Evolutionary conservation across 2,329 filamentous ascomycete species (phyloP).

Genomic region (Coniosporium tulheliwenetii): DNA sequence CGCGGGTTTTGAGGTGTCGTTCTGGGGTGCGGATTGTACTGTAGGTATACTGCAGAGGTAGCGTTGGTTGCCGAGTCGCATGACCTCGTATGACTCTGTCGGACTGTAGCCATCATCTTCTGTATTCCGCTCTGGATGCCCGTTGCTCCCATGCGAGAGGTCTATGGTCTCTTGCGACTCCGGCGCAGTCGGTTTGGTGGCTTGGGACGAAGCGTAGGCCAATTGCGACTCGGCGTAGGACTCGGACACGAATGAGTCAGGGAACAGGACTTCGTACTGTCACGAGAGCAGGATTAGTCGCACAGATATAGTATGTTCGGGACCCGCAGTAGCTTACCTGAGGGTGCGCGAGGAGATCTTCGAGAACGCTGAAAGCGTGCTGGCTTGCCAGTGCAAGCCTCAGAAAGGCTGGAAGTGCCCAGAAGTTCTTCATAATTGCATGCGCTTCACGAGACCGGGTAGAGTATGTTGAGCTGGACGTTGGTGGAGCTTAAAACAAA

Average conservation of each 20-base stretch:
- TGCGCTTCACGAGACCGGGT: background rate
- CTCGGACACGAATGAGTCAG: conserved; percentile 56
- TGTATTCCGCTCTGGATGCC: too few species aligned
- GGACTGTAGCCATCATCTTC: conserved; percentile 3
- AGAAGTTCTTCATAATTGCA: conserved; percentile 28
- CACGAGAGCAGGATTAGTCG: background rate
- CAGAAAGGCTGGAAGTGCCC: conserved; percentile 30
- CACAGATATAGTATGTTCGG: conserved; percentile 1
- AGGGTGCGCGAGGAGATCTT: conserved; percentile 75
- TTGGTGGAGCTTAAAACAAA: background rate
- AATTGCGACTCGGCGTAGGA: conserved; percentile 50
- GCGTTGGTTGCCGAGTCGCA: conserved; percentile 52
- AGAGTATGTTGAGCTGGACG: background rate
- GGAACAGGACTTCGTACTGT: conserved; percentile 69
- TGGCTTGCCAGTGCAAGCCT: conserved; percentile 35
- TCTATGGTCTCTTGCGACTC: background rate
- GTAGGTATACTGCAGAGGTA: conserved; percentile 79
- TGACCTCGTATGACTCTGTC: conserved; percentile 46
- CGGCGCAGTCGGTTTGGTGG: background rate
- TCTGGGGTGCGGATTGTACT: conserved; percentile 37
- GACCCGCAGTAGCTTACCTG: conserved; percentile 39
- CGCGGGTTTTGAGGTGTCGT: conserved; percentile 50
- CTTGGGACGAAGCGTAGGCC: conserved; percentile 5
- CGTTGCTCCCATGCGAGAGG: conserved; percentile 1
- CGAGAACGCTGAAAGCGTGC: conserved; percentile 66